A percentile compares a stretch with the other conserved stretches of the same genome.
phyloP scores from a whole-genome alignment of 805 yeast species.

The Metschnikowia orientalis region DNA sequence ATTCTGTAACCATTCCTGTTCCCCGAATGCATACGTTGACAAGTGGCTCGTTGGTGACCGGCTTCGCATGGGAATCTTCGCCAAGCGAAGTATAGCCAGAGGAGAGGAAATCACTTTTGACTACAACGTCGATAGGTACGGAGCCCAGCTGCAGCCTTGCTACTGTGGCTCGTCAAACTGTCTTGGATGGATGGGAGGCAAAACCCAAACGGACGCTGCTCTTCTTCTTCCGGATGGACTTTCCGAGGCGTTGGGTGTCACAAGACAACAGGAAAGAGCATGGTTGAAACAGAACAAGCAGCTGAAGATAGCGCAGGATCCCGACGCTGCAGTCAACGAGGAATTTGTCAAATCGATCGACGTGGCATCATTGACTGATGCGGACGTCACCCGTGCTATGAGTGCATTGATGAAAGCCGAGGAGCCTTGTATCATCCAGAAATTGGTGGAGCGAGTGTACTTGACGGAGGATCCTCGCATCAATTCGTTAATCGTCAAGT shows the following conservation, averaged over 20 bases:
- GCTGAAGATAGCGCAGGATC: conserved; percentile 43
- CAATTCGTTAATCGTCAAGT: conserved; percentile 57
- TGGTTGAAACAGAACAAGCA: conserved; percentile 62
- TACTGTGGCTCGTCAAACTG: conserved; percentile 92
- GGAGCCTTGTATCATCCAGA: conserved; percentile 58
- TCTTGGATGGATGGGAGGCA: conserved; percentile 92
- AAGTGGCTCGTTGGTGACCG: conserved; percentile 95
- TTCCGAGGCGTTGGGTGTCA: conserved; percentile 82
- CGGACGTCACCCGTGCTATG: conserved; percentile 74
- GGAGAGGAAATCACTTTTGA: conserved; percentile 94
- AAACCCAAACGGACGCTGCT: conserved; percentile 92
- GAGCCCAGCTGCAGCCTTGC: conserved; percentile 91
- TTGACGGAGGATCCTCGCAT: conserved; percentile 48
- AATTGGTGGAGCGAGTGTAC: conserved; percentile 64
- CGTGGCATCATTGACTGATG: conserved; percentile 46
- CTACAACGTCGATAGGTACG: conserved; percentile 93
- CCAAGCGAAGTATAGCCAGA: conserved; percentile 60
- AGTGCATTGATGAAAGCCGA: conserved; percentile 75
- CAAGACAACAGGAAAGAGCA: conserved; percentile 60
- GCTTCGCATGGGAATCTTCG: conserved; percentile 90
- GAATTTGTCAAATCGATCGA: conserved; percentile 60
- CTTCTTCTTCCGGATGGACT: conserved; percentile 75
- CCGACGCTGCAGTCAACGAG: conserved; percentile 56
- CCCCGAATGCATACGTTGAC: conserved; percentile 91
- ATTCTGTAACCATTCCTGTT: conserved; percentile 92